These are phyloP conservation scores for Candida pseudocylindracea DNA, from an alignment of 1,139 yeast species.

Conservation along the genomic window DNA sequence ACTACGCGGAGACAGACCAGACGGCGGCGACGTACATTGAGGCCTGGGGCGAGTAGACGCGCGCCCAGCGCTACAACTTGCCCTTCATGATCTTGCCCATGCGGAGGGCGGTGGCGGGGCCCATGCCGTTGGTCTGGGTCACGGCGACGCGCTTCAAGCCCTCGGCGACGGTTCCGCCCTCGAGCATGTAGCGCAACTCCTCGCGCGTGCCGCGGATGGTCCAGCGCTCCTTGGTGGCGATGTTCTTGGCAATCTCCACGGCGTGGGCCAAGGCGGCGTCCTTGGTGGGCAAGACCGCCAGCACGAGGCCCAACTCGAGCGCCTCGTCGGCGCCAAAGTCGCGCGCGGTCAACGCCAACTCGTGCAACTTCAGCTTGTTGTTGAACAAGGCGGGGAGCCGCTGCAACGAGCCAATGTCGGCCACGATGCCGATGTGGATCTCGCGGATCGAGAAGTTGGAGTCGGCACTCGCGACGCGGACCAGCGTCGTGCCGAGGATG, in stretches of 20 bases:
- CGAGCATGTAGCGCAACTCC: slow-evolving; percentile 27
- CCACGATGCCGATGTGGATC: slow-evolving; percentile 52
- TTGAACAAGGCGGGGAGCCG: slow-evolving; percentile 33
- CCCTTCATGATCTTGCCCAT: too few species aligned
- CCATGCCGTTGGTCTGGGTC: too few species aligned
- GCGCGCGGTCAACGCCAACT: slow-evolving; percentile 42
- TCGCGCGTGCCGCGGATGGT: slow-evolving; percentile 49
- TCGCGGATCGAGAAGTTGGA: slow-evolving; percentile 42
- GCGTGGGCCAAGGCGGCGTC: slow-evolving; percentile 29
- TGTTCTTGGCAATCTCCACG: slow-evolving; percentile 22
- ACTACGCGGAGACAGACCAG: too few species aligned
- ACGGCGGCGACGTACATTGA: too few species aligned
- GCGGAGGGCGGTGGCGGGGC: too few species aligned
- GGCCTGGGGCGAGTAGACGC: too few species aligned
- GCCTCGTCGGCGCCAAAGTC: slow-evolving; percentile 37
- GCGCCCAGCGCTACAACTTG: too few species aligned
- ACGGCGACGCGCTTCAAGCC: slow-evolving; percentile 31
- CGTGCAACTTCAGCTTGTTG: slow-evolving; percentile 37
- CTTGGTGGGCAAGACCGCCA: slow-evolving; percentile 20
- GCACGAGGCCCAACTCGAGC: slow-evolving; percentile 26
- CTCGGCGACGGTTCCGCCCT: slow-evolving; percentile 18
- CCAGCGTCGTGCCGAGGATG: slow-evolving; percentile 32
- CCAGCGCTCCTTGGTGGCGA: slow-evolving; percentile 27
- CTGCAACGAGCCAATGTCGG: slow-evolving; percentile 65
- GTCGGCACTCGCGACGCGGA: slow-evolving; percentile 34